A percentile compares a stretch with the other conserved stretches of the same genome.
Evolutionary conservation across 169 alveolate species (phyloP).

Genomic region (Plasmodium knowlesi): DNA sequence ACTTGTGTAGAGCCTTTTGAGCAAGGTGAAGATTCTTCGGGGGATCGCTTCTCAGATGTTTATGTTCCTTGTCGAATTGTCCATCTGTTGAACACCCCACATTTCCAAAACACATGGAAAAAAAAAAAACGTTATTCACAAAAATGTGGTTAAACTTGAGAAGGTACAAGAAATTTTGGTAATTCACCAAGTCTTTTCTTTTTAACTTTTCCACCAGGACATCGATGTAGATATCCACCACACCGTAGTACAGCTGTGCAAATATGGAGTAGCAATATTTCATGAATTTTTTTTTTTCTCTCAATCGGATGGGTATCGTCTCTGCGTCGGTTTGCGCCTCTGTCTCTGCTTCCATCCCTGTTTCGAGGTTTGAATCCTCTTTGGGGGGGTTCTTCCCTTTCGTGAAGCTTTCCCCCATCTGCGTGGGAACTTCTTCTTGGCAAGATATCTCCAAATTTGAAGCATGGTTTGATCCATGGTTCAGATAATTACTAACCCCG

Average conservation of each 20-base stretch:
- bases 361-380: neutral
- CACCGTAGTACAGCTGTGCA: neutral
- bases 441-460: neutral
- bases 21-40: neutral
- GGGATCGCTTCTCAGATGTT: neutral
- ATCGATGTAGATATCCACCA: constrained; percentile 4
- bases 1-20: neutral
- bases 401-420: neutral
- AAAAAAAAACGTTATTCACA: constrained; percentile 43
- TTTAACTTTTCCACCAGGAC: constrained; percentile 46
- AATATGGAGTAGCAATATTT: constrained; percentile 8
- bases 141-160: constrained; percentile 28
- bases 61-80: neutral
- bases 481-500: neutral
- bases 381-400: neutral
- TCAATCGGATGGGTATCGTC: neutral
- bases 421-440: neutral
- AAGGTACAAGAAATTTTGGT: constrained; percentile 23
- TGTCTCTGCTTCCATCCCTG: neutral
- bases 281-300: neutral
- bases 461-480: neutral
- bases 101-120: constrained; percentile 14
- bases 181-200: constrained; percentile 16
- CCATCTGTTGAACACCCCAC: neutral
- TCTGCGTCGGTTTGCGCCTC: neutral